These are phyloP conservation scores for Grosmannia huntii DNA, from an alignment of 2,329 filamentous ascomycete species.

Conservation along the genomic window DNA sequence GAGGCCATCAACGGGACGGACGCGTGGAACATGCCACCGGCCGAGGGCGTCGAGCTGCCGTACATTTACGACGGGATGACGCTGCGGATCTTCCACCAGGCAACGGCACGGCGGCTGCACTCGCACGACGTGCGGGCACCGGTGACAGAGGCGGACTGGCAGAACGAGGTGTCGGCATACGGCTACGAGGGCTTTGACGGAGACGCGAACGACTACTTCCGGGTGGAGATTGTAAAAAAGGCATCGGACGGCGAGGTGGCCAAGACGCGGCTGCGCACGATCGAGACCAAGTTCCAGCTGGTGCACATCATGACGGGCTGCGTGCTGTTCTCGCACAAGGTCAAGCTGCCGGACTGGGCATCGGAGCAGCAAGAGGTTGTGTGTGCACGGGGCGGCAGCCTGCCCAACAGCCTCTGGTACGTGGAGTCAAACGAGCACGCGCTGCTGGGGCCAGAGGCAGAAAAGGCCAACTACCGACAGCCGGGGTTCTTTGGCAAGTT, in stretches of 20 bases:
- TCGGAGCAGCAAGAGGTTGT: conserved; percentile 99
- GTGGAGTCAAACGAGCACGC: conserved; percentile 85
- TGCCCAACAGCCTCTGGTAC: conserved; percentile 97
- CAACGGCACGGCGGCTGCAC: conserved; percentile 80
- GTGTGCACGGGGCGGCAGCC: conserved; percentile 77
- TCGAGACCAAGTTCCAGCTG: conserved; percentile 92
- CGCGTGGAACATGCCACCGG: conserved; percentile 68
- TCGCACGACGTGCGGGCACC: conserved; percentile 88
- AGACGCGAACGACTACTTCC: conserved; percentile 93
- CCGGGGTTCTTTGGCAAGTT: conserved; percentile 97
- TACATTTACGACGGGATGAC: conserved; percentile 70
- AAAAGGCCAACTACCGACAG: conserved; percentile 91
- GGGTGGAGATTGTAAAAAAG: conserved; percentile 85
- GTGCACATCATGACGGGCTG: conserved; percentile 96
- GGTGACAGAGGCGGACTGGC: conserved; percentile 81
- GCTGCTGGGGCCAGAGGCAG: conserved; percentile 56
- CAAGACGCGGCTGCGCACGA: conserved; percentile 78
- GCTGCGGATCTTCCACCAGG: conserved; percentile 69
- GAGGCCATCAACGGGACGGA: conserved; percentile 65
- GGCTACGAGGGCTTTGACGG: conserved; percentile 94
- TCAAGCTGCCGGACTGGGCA: conserved; percentile 96
- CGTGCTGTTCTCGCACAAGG: conserved; percentile 93
- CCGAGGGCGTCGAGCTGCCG: conserved; percentile 27
- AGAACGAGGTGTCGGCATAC: conserved; percentile 92
- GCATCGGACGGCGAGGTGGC: conserved; percentile 68